Evolutionary conservation across 2,329 filamentous ascomycete species (phyloP).

Genomic region (Pestalotiopsis sp.): DNA sequence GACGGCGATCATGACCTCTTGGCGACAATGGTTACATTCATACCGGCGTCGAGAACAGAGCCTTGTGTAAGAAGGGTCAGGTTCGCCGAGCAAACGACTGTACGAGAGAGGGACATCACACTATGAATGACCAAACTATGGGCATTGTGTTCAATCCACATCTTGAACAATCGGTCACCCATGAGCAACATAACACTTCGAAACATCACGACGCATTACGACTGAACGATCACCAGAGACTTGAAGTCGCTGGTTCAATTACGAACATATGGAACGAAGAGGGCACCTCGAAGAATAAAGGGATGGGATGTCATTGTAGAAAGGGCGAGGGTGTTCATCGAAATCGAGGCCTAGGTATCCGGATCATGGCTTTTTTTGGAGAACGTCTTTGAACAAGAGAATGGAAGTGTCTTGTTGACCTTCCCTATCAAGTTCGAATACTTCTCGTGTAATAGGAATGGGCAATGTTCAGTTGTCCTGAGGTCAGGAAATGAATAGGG

Average conservation of each 20-base stretch:
- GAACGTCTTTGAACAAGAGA: background rate
- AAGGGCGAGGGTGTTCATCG: background rate
- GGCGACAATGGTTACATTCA: background rate
- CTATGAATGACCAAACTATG: background rate
- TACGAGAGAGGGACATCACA: background rate
- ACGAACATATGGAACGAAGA: background rate
- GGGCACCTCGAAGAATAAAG: background rate
- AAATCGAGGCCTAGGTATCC: background rate
- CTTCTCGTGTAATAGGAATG: too few species aligned
- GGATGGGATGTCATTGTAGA: background rate
- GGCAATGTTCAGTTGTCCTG: too few species aligned
- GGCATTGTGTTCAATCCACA: background rate
- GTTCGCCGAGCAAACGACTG: background rate
- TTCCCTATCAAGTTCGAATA: too few species aligned
- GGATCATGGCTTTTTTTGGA: background rate
- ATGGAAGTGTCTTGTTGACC: background rate
- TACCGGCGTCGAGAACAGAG: constrained; percentile 2
- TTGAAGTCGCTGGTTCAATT: background rate
- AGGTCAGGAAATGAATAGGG: background rate
- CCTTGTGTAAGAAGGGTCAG: constrained; percentile 3
- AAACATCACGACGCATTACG: background rate
- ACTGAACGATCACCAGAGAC: background rate
- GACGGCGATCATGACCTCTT: background rate
- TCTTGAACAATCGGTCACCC: background rate
- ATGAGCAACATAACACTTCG: background rate